phyloP scores from a whole-genome alignment of 2,329 filamentous ascomycete species.

The Colletotrichum sp. region DNA sequence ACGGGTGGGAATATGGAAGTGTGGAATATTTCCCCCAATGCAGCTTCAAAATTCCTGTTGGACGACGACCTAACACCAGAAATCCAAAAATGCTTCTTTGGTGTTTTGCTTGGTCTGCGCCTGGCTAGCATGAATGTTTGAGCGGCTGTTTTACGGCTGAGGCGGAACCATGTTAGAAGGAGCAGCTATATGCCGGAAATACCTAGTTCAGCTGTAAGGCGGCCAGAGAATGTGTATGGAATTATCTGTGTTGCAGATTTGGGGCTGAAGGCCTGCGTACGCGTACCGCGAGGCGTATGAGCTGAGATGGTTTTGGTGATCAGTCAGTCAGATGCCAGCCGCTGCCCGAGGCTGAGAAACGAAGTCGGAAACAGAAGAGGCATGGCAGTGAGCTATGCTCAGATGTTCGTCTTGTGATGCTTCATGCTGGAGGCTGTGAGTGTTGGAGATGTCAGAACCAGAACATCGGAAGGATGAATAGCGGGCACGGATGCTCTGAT shows the following conservation, averaged over 20 bases:
- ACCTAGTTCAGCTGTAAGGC: background rate
- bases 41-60: background rate
- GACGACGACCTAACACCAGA: background rate
- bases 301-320: background rate
- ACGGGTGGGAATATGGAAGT: background rate
- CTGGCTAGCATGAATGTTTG: background rate
- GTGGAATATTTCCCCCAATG: background rate
- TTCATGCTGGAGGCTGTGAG: background rate
- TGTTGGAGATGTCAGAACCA: background rate
- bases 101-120: background rate
- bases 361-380: background rate
- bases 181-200: background rate
- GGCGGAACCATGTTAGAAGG: background rate
- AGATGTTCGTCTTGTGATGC: constrained; percentile 7
- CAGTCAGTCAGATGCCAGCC: background rate
- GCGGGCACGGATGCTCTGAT: background rate
- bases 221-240: background rate
- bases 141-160: background rate
- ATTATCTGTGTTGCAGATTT: background rate
- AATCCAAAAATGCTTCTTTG: background rate
- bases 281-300: background rate
- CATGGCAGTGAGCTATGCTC: background rate
- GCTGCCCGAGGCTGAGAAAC: background rate
- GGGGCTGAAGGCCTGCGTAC: background rate
- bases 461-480: background rate